These are phyloP conservation scores for Syzygium aqueum DNA, from an alignment of 345 rosid genomes.

Conservation along the genomic window DNA sequence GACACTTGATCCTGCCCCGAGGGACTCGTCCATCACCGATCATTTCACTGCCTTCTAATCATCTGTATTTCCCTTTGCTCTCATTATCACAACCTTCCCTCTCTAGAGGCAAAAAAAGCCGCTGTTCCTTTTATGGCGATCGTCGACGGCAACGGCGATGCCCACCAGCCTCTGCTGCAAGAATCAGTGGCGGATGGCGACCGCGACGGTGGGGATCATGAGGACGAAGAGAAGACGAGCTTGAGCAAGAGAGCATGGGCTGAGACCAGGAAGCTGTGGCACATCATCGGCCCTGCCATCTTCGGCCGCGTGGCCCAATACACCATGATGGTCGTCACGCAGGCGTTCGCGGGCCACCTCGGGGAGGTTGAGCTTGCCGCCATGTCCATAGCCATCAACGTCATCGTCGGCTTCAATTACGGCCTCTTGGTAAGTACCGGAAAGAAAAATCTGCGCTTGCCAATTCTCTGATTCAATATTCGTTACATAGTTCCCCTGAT, in stretches of 20 bases:
- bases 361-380: slow-evolving; percentile 38
- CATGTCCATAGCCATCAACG: slow-evolving; percentile 28
- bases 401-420: slow-evolving; percentile 33
- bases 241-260: slow-evolving; percentile 22
- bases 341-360: slow-evolving; percentile 36
- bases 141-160: background rate
- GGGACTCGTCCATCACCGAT: background rate
- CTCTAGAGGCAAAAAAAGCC: background rate
- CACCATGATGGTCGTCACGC: slow-evolving; percentile 31
- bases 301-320: slow-evolving; percentile 25
- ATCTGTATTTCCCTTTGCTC: background rate
- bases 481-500: background rate
- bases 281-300: slow-evolving; percentile 33
- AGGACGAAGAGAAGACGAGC: background rate
- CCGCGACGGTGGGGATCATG: background rate
- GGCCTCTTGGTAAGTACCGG: slow-evolving; percentile 27
- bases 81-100: background rate
- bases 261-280: slow-evolving; percentile 40
- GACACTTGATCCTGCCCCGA: background rate
- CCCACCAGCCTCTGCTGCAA: background rate
- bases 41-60: background rate
- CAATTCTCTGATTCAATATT: background rate
- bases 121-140: background rate
- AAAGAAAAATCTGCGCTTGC: background rate
- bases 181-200: background rate